Percentiles rank a stretch among this genome's conserved stretches.
Evolutionary conservation across 495 filamentous ascomycete genomes (phyloP).

Genomic region (Annulohypoxylon stygium): DNA sequence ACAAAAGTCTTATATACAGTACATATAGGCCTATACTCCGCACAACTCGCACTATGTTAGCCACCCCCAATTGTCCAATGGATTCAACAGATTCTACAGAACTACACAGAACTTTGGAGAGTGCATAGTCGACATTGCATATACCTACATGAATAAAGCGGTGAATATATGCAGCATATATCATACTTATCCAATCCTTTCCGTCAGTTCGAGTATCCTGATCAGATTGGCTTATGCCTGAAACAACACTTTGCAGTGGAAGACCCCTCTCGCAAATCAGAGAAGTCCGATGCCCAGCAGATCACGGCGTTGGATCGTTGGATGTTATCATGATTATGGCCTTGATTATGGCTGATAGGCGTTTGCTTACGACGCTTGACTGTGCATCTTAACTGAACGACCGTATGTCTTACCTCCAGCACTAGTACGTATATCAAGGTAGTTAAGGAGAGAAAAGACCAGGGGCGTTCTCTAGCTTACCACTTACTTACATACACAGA

Average conservation of each 20-base stretch:
- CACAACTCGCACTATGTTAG: neutral
- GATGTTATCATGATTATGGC: constrained; percentile 2
- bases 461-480: neutral
- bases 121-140: constrained; percentile 15
- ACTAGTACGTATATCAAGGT: neutral
- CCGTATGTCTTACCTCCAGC: neutral
- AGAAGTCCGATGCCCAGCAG: neutral
- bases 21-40: neutral
- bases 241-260: constrained; percentile 32
- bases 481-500: constrained; percentile 1
- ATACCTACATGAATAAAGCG: constrained; percentile 36
- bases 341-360: neutral
- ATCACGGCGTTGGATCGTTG: neutral
- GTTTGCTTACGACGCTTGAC: constrained; percentile 1
- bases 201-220: constrained; percentile 23
- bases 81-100: neutral
- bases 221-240: constrained; percentile 39
- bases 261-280: constrained; percentile 26
- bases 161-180: constrained; percentile 36
- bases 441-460: neutral
- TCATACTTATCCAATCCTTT: constrained; percentile 21
- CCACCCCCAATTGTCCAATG: constrained; percentile 32
- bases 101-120: constrained; percentile 3
- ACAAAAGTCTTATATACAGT: neutral
- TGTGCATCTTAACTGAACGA: neutral